Conservation (phyloP, 495 filamentous ascomycete species). For the Tetracladium marchalianum region DNA sequence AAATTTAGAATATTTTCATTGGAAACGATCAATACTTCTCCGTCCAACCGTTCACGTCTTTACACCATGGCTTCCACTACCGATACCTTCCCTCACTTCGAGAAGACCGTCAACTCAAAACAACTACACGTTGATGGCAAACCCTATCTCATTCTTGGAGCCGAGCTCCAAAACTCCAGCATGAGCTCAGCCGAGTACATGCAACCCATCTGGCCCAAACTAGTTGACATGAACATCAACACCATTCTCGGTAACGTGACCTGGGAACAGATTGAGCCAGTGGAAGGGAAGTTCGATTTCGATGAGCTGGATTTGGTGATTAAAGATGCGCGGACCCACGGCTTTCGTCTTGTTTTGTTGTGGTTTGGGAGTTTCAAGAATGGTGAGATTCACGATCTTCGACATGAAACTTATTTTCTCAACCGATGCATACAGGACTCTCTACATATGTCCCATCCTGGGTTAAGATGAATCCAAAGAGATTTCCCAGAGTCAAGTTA, state of each 20-base stretch:
- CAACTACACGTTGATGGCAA: constrained; percentile 37
- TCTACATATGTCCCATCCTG: constrained; percentile 33
- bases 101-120: neutral
- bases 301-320: constrained; percentile 33
- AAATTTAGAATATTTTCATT: neutral
- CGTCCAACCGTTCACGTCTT: constrained; percentile 14
- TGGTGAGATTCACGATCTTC: constrained; percentile 17
- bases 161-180: constrained; percentile 40
- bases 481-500: constrained; percentile 31
- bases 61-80: neutral
- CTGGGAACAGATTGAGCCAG: constrained; percentile 40
- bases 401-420: neutral
- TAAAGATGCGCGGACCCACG: constrained; percentile 28
- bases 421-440: constrained; percentile 6
- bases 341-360: constrained; percentile 33
- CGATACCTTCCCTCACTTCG: neutral
- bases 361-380: constrained; percentile 46
- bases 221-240: constrained; percentile 33
- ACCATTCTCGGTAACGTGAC: constrained; percentile 41
- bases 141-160: constrained; percentile 35
- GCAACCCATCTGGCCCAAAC: constrained; percentile 31
- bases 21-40: neutral
- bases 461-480: constrained; percentile 32
- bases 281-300: constrained; percentile 35
- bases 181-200: constrained; percentile 36